Conservation (phyloP, 805 yeast genomes). For the Sungouiella blattae region DNA sequence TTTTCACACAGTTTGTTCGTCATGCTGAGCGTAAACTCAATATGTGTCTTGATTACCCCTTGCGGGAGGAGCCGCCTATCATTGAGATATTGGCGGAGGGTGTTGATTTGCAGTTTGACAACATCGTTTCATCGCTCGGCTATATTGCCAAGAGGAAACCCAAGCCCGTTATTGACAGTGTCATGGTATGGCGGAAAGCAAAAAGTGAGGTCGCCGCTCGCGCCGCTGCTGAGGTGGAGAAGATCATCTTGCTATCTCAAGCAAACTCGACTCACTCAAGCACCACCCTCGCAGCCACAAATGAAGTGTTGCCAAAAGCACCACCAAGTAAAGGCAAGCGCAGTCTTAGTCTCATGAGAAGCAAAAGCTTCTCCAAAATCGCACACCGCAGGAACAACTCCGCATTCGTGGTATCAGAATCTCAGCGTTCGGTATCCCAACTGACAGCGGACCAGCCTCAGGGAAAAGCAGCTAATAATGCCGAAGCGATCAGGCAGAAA, state of each 20-base stretch:
- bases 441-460: constrained; percentile 3
- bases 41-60: constrained; percentile 61
- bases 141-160: constrained; percentile 87
- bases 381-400: constrained; percentile 51
- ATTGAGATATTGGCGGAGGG: constrained; percentile 75
- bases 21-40: constrained; percentile 86
- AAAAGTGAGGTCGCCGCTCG: constrained; percentile 76
- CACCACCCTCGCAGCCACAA: background rate
- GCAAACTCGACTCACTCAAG: background rate
- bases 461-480: constrained; percentile 10
- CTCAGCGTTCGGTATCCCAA: too few species aligned
- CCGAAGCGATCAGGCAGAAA: constrained; percentile 19
- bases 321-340: constrained; percentile 29
- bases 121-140: constrained; percentile 81
- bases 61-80: constrained; percentile 73
- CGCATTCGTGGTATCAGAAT: too few species aligned
- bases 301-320: constrained; percentile 4
- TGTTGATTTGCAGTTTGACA: constrained; percentile 80
- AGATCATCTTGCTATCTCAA: constrained; percentile 26
- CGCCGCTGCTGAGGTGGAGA: constrained; percentile 42
- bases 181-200: constrained; percentile 96
- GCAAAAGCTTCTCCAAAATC: constrained; percentile 35
- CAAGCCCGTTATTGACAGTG: constrained; percentile 93
- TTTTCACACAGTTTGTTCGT: constrained; percentile 93
- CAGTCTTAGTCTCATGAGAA: constrained; percentile 38